A percentile compares a stretch with the other conserved stretches of the same genome.
Evolutionary conservation across 2,329 filamentous ascomycete species (phyloP).

Genomic region (Aureobasidium musti): DNA sequence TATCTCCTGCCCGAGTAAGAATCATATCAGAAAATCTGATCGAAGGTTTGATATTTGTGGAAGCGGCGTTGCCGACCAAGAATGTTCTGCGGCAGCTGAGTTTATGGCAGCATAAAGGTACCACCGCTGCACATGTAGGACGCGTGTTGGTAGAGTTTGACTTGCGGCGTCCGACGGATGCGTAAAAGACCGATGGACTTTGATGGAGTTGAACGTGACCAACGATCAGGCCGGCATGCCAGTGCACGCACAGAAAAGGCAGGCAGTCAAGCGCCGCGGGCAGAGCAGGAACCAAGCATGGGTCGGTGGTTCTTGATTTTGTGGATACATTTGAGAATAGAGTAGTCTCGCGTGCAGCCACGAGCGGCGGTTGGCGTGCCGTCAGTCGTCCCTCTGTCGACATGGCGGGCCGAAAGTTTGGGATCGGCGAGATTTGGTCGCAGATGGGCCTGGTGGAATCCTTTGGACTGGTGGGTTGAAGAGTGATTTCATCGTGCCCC

Average conservation of each 20-base stretch:
- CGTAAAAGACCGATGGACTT: background rate
- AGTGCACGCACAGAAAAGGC: background rate
- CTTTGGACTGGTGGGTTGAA: conserved; percentile 16
- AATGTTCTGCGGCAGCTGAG: background rate
- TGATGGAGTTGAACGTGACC: background rate
- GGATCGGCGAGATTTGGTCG: conserved; percentile 21
- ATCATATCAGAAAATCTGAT: background rate
- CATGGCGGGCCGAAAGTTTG: conserved; percentile 12
- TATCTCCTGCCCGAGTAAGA: too few species aligned
- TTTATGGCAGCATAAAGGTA: conserved; percentile 2
- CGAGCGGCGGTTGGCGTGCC: conserved; percentile 10
- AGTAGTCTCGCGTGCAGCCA: conserved; percentile 9
- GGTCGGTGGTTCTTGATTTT: conserved; percentile 5
- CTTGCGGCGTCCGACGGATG: background rate
- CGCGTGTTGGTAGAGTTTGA: background rate
- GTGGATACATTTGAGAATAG: background rate
- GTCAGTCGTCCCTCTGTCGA: conserved; percentile 8
- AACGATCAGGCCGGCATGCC: background rate
- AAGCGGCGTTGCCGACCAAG: background rate
- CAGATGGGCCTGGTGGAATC: conserved; percentile 3
- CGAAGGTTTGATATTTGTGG: background rate
- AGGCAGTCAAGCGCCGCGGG: background rate
- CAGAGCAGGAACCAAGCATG: background rate
- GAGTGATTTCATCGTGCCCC: conserved; percentile 25
- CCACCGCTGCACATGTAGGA: background rate